These are phyloP conservation scores for Pleurotus platypus DNA, from an alignment of 768 basidiomycete species.

Conservation along the genomic window DNA sequence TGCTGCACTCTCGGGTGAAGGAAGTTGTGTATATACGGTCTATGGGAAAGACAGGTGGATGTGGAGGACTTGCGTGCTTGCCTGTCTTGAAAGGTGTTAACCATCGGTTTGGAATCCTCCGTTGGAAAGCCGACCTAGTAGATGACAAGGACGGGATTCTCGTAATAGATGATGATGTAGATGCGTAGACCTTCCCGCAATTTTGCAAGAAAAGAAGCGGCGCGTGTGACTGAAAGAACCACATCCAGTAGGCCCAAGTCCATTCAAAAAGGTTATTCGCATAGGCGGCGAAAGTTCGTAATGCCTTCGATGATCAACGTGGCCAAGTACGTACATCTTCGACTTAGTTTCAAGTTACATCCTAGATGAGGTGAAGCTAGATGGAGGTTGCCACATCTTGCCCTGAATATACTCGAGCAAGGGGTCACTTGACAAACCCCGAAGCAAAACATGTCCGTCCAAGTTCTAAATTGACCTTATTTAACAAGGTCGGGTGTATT, in stretches of 20 bases:
- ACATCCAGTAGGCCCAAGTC: too few species aligned
- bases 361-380: conserved; percentile 13
- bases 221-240: too few species aligned
- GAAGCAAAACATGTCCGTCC: conserved; percentile 43
- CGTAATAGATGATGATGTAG: conserved; percentile 5
- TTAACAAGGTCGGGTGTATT: background rate
- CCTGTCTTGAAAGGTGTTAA: conserved; percentile 85
- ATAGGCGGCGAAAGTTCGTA: too few species aligned
- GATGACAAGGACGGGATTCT: background rate
- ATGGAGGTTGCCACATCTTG: conserved; percentile 53
- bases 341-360: background rate
- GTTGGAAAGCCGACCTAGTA: conserved; percentile 46
- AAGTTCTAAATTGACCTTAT: conserved; percentile 27
- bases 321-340: too few species aligned
- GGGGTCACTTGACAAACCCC: conserved; percentile 42
- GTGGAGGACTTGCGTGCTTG: conserved; percentile 72
- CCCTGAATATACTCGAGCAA: conserved; percentile 46
- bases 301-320: too few species aligned
- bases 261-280: too few species aligned
- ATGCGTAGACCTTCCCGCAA: conserved; percentile 2
- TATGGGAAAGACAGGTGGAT: conserved; percentile 81
- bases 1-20: conserved; percentile 91
- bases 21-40: conserved; percentile 74
- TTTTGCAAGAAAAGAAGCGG: too few species aligned
- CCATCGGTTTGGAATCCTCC: conserved; percentile 75